These are phyloP conservation scores for Skeletonema costatum DNA, from an alignment of 108 stramenopile genomes.

Conservation along the genomic window DNA sequence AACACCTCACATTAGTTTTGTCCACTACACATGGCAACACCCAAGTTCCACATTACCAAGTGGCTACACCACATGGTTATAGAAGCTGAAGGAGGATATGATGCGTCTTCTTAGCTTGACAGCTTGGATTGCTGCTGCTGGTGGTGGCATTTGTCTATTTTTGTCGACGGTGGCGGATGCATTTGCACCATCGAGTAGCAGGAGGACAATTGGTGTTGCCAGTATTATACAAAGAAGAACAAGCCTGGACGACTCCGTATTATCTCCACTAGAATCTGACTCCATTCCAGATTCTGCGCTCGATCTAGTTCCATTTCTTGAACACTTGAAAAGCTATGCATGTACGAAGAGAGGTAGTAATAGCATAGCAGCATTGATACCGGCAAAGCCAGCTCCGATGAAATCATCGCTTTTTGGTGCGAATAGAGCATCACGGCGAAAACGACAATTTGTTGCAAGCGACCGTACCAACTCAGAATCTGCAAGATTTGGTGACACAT, in stretches of 20 bases:
- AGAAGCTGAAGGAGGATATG: too few species aligned
- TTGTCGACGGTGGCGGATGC: not conserved
- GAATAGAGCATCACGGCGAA: slow-evolving; percentile 12
- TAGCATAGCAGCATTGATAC: slow-evolving; percentile 48
- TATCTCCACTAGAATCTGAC: not conserved
- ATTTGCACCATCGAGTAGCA: not conserved
- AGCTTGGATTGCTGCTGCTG: not conserved
- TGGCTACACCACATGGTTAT: too few species aligned
- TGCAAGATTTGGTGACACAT: not conserved
- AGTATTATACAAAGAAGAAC: not conserved
- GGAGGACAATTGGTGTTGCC: too few species aligned
- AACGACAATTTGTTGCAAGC: slow-evolving; percentile 1
- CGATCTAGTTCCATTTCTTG: slow-evolving; percentile 53
- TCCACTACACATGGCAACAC: too few species aligned
- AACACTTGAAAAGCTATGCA: slow-evolving; percentile 50
- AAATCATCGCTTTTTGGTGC: slow-evolving; percentile 9
- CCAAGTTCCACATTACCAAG: too few species aligned
- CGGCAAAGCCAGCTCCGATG: slow-evolving; percentile 7
- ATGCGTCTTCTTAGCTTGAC: not conserved
- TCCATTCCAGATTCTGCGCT: slow-evolving; percentile 19
- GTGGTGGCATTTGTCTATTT: not conserved
- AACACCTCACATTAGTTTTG: too few species aligned
- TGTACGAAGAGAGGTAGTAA: slow-evolving; percentile 55
- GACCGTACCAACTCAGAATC: not conserved
- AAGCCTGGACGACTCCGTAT: not conserved